Percentiles rank a stretch among this genome's conserved stretches.
These are phyloP conservation scores for Chlorella sp. DNA, from an alignment of 139 green algal species.

Conservation along the genomic window DNA sequence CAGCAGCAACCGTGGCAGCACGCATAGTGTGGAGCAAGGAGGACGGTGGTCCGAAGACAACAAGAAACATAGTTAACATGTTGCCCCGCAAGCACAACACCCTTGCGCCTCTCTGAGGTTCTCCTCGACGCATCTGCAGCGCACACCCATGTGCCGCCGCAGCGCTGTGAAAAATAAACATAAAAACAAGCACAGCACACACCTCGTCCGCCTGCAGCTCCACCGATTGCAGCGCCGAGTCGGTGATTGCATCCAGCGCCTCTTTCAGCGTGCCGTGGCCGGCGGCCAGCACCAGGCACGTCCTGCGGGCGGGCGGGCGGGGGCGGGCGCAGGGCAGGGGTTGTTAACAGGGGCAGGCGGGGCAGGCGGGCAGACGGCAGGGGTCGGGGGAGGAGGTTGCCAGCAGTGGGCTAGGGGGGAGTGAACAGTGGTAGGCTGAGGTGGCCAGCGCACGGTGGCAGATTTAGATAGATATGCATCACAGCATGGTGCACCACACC, in stretches of 20 bases:
- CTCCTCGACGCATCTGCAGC: too few species aligned
- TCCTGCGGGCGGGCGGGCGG: neutral
- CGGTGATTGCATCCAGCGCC: conserved; percentile 20
- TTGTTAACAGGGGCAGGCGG: neutral
- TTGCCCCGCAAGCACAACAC: too few species aligned
- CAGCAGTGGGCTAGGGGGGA: neutral
- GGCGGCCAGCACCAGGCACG: neutral
- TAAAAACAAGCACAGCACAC: neutral
- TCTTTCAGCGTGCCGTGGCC: neutral
- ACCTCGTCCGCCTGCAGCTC: neutral
- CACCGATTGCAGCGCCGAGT: conserved; percentile 7
- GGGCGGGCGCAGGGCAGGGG: too few species aligned
- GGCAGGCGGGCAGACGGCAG: neutral
- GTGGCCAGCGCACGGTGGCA: too few species aligned
- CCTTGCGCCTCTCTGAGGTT: neutral
- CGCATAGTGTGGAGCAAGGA: too few species aligned
- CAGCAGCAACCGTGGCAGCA: too few species aligned
- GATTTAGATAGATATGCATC: too few species aligned
- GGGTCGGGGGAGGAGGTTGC: neutral
- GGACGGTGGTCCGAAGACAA: too few species aligned
- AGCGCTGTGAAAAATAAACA: neutral
- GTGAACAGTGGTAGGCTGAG: too few species aligned
- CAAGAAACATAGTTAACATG: too few species aligned
- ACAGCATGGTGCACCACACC: too few species aligned
- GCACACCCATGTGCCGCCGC: too few species aligned